Base-by-base conservation (phyloP, 352 stramenopile species). In the Globisporangium nunn region DNA sequence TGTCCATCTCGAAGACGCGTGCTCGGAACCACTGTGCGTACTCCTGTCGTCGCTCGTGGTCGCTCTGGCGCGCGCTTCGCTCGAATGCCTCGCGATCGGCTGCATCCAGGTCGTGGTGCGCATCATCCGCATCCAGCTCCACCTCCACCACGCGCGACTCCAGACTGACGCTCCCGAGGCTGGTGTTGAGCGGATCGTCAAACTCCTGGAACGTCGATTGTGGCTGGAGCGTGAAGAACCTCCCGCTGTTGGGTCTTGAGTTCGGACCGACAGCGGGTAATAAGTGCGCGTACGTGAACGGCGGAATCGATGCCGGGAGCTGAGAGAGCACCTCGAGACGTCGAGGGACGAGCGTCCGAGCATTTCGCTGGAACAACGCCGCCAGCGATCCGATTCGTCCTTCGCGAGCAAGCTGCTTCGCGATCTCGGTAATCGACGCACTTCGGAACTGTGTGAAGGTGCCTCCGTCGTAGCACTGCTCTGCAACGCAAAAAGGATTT, bases 1-100 rank as follows among this genome's bases (percentile, higher is more conserved):
- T 61, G 28, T 92, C 81, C 53, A 92, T 49, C 29, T 86, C 71
- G 17, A 85, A 18, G 41, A 89, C 76, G 17, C 74, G 78, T 30
- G 58, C 56, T 14, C 44, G 70, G 29, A 86, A 85, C 81, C 81
- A 92, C 30, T 62, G 49, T 0, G 58, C 61, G 33, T 78, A 88
- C n/a, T 56, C 52, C 4, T 66, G 40, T 41, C 64, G 60, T 31
- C 62, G 56, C 6, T 79, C 61, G 28, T 69, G 55, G 50, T 41
- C 51, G 6, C 58, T 59, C 45, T 74, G 46, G 2, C 47, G 54
- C 1, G 56, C 57, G 18, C 59, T 72, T 2, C 47, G 29, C 50
- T 91, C 62, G 54, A 82, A 89, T 0, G 40, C 53, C 4, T 39
- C 53, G 11, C 70, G 43, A 43, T 89, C 79, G 23, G 78, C 60